Conservation (phyloP, 768 basidiomycete species). For the Dacryopinax spathularia region DNA sequence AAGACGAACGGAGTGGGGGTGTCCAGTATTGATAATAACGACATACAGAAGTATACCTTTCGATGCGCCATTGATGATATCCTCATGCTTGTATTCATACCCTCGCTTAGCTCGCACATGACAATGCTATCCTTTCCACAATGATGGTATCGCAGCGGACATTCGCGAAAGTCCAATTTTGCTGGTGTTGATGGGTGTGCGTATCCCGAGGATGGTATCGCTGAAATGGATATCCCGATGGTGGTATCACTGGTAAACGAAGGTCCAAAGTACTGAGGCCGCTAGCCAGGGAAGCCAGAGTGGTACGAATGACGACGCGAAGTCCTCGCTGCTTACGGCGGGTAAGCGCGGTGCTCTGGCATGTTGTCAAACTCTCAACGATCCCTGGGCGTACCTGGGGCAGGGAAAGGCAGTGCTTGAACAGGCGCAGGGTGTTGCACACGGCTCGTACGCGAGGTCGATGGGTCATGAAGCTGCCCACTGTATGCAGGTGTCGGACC, state of each 20-base stretch:
- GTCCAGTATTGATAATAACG: slow-evolving; percentile 22
- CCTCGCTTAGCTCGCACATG: not conserved
- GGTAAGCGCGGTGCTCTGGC: too few relatives aligned
- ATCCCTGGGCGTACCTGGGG: not conserved
- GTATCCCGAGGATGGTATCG: not conserved
- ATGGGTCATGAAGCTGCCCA: not conserved
- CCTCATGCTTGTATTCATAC: slow-evolving; percentile 2
- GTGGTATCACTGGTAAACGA: not conserved
- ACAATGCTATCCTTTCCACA: not conserved
- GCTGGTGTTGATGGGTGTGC: too few relatives aligned
- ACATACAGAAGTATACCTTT: not conserved
- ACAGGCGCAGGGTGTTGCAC: not conserved
- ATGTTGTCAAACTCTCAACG: too few relatives aligned
- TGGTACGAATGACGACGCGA: not conserved
- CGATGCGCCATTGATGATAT: not conserved
- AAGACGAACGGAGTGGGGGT: slow-evolving; percentile 66
- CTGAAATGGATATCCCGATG: not conserved
- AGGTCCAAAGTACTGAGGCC: not conserved
- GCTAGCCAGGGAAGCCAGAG: not conserved
- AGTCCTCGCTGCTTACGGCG: not conserved
- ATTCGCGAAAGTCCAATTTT: not conserved
- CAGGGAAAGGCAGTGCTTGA: not conserved
- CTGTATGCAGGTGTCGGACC: not conserved
- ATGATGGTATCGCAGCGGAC: not conserved
- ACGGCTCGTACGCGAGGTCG: not conserved